Base-by-base conservation (phyloP, 208 protist species). In the Leishmania gerbilli region DNA sequence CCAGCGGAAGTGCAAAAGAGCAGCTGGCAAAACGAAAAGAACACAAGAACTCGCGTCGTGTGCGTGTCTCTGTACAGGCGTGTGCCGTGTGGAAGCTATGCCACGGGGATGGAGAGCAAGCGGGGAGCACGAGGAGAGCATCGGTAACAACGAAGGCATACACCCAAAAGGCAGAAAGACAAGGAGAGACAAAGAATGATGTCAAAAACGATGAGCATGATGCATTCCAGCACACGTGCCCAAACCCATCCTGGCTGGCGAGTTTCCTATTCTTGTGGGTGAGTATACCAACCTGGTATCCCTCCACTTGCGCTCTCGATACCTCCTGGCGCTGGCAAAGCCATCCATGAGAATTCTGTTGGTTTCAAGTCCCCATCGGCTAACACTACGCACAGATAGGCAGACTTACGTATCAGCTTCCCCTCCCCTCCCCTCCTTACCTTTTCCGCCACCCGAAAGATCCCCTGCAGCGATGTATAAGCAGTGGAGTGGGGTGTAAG, bases 1-100 rank as follows among this genome's bases (percentile, higher is more conserved):
- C 75, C 42, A 84, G n/a, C 31, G 45, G 13, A 37, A 75, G 71
- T 78, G 60, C 9, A 77, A 71, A 71, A 49, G 71, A 42, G 74
- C 24, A 68, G 45, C 45, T 24, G n/a, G 42, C 45, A 62, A 49
- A 15, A 60, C 76, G 37, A n/a, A 40, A 42, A 19, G 19, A 34
- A 17, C 2, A 62, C 24, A 55, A 77, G 69, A 31, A 17, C 55
- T 31, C 34, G 15, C 47, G 21, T 40, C 2, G 74, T 62, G 40
- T n/a, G 17, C 40, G 9, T n/a, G 40, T 71, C 19, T 71, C 37
- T 71, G 67, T 15, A n/a, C 31, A 34, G 15, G 8, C 40, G 74
- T 47, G 37, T 67, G 53, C 40, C 19, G 27, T 37, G 55, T 71
- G 40, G 67, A 71, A 6, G 40, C 40, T 40, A 49, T 27, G 40